Base-by-base conservation (phyloP, 1,139 yeast genomes). In the Geotrichum aggregatum region DNA sequence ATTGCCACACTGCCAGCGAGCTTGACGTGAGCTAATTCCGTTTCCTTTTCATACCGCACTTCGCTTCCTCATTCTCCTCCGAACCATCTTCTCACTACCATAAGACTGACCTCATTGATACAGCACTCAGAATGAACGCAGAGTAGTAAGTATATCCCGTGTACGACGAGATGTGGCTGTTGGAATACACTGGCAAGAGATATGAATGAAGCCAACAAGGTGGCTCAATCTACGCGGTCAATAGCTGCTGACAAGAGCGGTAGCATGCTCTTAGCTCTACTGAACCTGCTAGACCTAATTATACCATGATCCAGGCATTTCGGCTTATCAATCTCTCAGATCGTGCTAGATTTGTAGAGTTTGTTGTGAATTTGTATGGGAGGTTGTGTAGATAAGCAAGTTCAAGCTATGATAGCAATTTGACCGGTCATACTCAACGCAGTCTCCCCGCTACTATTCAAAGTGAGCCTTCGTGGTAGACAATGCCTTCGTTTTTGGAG, bases 91-190 rank as follows among this genome's bases (percentile, higher is more conserved):
- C 28, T 18, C 40, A 10, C 38, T 24, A 28, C 22, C 33, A 5
- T 6, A 33, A 5, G 13, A 33, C 36, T 33, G 5, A 33, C 5
- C 5, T 5, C 11, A n/a, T 33, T 11, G 14, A n/a, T 13, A n/a
- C 21, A 14, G 11, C n/a, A 44, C 31, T 16, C 30, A 45, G 19
- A 22, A 50, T 50, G 54, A 50, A 50, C 31, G 47, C 54, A 26
- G 54, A 50, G 54, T 50, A 35, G 54, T 50, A 50, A 19, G 54
- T 50, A n/a, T 16, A 14, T 16, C 24, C 34, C 26, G n/a, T 40
- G 24, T 22, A 21, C 43, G 22, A 39, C 43, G 8, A 39, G 4
- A 24, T 8, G 28, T 24, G 28, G 8, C 28, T 8, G 28, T 8
- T 24, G 28, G 28, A 24, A 24, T 8, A n/a, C 28, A 24, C 8